Evolutionary conservation across 331 rosid genomes (phyloP).

Genomic region (Ulmus americana): DNA sequence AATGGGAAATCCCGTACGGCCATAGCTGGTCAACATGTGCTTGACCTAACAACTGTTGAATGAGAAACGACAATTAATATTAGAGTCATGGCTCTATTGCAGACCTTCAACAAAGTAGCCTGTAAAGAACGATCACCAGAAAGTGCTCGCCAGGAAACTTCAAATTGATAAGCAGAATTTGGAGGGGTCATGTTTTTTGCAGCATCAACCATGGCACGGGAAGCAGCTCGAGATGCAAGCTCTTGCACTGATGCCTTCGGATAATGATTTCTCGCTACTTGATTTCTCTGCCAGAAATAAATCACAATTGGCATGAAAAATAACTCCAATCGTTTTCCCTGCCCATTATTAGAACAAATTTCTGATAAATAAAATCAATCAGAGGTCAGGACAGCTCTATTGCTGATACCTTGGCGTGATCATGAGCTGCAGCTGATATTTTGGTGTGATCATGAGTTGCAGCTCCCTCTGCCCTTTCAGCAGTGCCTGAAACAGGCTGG

Average conservation of each 20-base stretch:
- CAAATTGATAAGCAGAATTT: slow-evolving; percentile 85
- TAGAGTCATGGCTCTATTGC: slow-evolving; percentile 5
- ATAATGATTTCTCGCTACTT: slow-evolving; percentile 34
- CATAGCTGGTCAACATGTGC: slow-evolving; percentile 2
- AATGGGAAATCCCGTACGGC: slow-evolving; percentile 6
- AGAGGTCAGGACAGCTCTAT: slow-evolving; percentile 9
- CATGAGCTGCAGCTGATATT: slow-evolving; percentile 48
- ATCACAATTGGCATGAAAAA: not conserved
- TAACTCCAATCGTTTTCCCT: not conserved
- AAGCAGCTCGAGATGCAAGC: slow-evolving; percentile 76
- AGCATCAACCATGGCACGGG: slow-evolving; percentile 61
- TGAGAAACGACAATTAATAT: not conserved
- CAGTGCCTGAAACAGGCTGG: slow-evolving; percentile 32
- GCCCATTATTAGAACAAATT: not conserved
- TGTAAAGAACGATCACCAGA: slow-evolving; percentile 57
- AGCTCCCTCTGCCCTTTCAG: slow-evolving; percentile 33
- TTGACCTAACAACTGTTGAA: not conserved
- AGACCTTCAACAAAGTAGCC: slow-evolving; percentile 65
- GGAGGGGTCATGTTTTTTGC: slow-evolving; percentile 58
- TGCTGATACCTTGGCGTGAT: slow-evolving; percentile 41
- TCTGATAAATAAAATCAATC: not conserved
- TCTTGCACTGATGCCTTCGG: slow-evolving; percentile 57
- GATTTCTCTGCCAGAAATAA: slow-evolving; percentile 43
- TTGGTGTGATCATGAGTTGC: slow-evolving; percentile 38
- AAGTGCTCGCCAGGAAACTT: slow-evolving; percentile 72